A percentile compares a stretch with the other conserved stretches of the same genome.
Evolutionary conservation across 768 basidiomycete species (phyloP).

Genomic region (Lactarius hatsudake): DNA sequence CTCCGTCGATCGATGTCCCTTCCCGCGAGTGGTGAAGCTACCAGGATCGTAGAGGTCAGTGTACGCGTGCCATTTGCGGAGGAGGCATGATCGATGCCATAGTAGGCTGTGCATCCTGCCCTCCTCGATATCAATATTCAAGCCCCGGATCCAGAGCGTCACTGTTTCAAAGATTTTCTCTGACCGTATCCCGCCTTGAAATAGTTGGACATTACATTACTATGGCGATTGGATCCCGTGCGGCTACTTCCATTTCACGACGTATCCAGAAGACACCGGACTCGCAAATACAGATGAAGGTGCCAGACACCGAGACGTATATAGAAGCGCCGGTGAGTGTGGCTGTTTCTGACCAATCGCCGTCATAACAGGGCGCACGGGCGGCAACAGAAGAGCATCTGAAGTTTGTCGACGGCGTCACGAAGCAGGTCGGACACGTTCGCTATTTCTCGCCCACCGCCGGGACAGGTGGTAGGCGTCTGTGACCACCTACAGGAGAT

Average conservation of each 20-base stretch:
- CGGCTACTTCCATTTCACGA: slow-evolving; percentile 1
- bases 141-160: too few species aligned
- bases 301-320: not conserved
- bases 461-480: not conserved
- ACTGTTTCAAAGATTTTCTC: not conserved
- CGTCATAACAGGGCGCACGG: not conserved
- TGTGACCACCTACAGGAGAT: not conserved
- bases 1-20: not conserved
- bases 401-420: not conserved
- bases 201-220: not conserved
- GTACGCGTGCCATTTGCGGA: too few species aligned
- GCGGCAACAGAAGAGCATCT: not conserved
- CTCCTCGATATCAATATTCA: not conserved
- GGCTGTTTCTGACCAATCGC: not conserved
- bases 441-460: not conserved
- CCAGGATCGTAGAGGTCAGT: too few species aligned
- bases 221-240: not conserved
- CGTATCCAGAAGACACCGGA: not conserved
- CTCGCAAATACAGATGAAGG: not conserved
- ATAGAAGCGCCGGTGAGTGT: not conserved
- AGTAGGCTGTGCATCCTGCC: not conserved
- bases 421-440: not conserved
- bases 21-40: not conserved
- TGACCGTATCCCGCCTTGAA: not conserved
- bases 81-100: not conserved